These are phyloP conservation scores for Torrubiella hemipterigena DNA, from an alignment of 2,329 filamentous ascomycete species.

Conservation along the genomic window DNA sequence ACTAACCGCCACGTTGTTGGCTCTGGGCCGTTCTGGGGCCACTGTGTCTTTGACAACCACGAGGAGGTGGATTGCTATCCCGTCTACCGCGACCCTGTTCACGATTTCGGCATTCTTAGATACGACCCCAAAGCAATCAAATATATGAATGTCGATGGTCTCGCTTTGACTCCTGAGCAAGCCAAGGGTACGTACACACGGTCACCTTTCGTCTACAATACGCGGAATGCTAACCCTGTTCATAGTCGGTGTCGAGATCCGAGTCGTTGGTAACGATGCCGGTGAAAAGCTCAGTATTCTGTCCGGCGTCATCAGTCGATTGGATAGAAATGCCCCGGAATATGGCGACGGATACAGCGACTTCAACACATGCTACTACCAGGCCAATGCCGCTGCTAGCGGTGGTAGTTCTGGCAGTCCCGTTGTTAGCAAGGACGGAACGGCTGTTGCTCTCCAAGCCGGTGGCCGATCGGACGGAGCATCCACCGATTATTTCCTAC, in stretches of 20 bases:
- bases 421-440: slow-evolving; percentile 89
- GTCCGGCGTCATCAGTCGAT: slow-evolving; percentile 89
- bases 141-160: slow-evolving; percentile 81
- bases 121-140: slow-evolving; percentile 95
- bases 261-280: slow-evolving; percentile 96
- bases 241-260: slow-evolving; percentile 77
- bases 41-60: slow-evolving; percentile 97
- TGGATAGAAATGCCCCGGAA: slow-evolving; percentile 93
- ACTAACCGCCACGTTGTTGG: slow-evolving; percentile 92
- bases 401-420: slow-evolving; percentile 97
- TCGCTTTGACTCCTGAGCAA: slow-evolving; percentile 73
- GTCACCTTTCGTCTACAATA: background rate
- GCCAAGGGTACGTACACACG: slow-evolving; percentile 49
- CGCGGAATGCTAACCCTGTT: slow-evolving; percentile 4
- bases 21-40: slow-evolving; percentile 93
- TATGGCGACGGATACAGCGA: slow-evolving; percentile 98
- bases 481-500: slow-evolving; percentile 94
- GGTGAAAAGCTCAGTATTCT: slow-evolving; percentile 97
- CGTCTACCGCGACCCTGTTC: slow-evolving; percentile 94
- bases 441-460: slow-evolving; percentile 84
- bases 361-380: slow-evolving; percentile 94
- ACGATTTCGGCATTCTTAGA: slow-evolving; percentile 94
- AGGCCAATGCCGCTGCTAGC: slow-evolving; percentile 91
- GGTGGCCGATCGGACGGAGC: slow-evolving; percentile 89
- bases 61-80: slow-evolving; percentile 93